A percentile compares a stretch with the other conserved stretches of the same genome.
These are phyloP conservation scores for Jimgerdemannia lactiflua DNA, from an alignment of 192 early-diverging fungal genomes.

Conservation along the genomic window DNA sequence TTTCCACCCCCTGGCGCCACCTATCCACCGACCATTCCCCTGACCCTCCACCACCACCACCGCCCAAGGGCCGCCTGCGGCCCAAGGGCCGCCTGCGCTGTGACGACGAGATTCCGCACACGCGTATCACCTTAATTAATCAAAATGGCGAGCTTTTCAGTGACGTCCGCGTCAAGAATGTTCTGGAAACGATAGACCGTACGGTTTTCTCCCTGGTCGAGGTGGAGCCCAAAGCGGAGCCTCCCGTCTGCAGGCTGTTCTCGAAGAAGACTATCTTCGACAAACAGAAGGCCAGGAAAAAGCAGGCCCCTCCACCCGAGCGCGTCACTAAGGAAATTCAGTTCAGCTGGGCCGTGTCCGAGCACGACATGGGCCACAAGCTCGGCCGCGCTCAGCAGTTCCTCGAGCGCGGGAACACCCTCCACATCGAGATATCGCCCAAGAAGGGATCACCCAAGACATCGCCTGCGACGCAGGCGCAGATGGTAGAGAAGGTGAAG, in stretches of 20 bases:
- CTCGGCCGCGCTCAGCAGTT: constrained; percentile 40
- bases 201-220: constrained; percentile 42
- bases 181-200: constrained; percentile 38
- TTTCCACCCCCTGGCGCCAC: not conserved
- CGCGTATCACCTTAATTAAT: constrained; percentile 41
- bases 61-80: not conserved
- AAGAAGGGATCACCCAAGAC: constrained; percentile 37
- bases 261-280: constrained; percentile 48
- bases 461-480: constrained; percentile 28
- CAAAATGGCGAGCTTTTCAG: constrained; percentile 33
- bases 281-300: constrained; percentile 48
- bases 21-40: not conserved
- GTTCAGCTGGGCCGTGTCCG: constrained; percentile 49
- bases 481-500: constrained; percentile 32
- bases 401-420: constrained; percentile 48
- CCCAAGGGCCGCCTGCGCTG: not conserved
- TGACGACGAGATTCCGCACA: constrained; percentile 50
- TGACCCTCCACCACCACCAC: too few species aligned
- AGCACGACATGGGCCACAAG: constrained; percentile 50
- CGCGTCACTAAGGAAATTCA: constrained; percentile 40
- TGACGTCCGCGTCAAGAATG: constrained; percentile 18
- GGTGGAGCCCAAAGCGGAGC: constrained; percentile 30
- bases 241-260: constrained; percentile 50
- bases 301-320: constrained; percentile 31
- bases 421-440: constrained; percentile 44